Evolutionary conservation across 805 yeast species (phyloP).

Genomic region (Wickerhamiella parazyma): DNA sequence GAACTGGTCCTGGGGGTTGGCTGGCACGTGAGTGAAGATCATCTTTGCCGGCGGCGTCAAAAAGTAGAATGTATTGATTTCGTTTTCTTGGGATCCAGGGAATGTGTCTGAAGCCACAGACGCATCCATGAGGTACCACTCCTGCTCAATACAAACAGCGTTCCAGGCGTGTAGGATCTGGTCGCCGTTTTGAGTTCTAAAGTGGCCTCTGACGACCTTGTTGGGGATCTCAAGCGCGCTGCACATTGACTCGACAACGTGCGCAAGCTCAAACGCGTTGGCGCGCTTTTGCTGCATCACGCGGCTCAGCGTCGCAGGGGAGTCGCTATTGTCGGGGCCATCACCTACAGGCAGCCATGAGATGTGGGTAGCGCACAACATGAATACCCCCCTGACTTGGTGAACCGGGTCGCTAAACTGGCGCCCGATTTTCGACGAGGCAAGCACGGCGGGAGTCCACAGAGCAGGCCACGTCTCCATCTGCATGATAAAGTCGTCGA

Average conservation of each 20-base stretch:
- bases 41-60: slow-evolving; percentile 60
- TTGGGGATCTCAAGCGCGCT: slow-evolving; percentile 56
- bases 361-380: slow-evolving; percentile 49
- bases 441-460: slow-evolving; percentile 41
- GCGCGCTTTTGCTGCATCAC: slow-evolving; percentile 37
- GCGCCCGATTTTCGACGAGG: slow-evolving; percentile 38
- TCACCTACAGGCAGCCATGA: slow-evolving; percentile 27
- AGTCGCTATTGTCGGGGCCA: slow-evolving; percentile 18
- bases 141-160: slow-evolving; percentile 57
- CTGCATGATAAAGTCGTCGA: slow-evolving; percentile 22
- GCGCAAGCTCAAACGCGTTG: slow-evolving; percentile 59
- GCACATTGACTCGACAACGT: slow-evolving; percentile 61
- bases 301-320: slow-evolving; percentile 15
- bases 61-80: slow-evolving; percentile 51
- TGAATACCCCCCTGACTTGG: slow-evolving; percentile 48
- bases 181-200: slow-evolving; percentile 62
- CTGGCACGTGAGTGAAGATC: slow-evolving; percentile 78
- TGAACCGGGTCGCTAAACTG: slow-evolving; percentile 43
- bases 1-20: slow-evolving; percentile 67
- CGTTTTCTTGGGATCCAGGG: slow-evolving; percentile 35
- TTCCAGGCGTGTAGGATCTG: slow-evolving; percentile 66
- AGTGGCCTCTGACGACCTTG: slow-evolving; percentile 68
- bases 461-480: slow-evolving; percentile 29
- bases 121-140: slow-evolving; percentile 71
- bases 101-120: slow-evolving; percentile 47